Evolutionary conservation across 345 rosid genomes (phyloP).

Genomic region (Aethionema arabicum): DNA sequence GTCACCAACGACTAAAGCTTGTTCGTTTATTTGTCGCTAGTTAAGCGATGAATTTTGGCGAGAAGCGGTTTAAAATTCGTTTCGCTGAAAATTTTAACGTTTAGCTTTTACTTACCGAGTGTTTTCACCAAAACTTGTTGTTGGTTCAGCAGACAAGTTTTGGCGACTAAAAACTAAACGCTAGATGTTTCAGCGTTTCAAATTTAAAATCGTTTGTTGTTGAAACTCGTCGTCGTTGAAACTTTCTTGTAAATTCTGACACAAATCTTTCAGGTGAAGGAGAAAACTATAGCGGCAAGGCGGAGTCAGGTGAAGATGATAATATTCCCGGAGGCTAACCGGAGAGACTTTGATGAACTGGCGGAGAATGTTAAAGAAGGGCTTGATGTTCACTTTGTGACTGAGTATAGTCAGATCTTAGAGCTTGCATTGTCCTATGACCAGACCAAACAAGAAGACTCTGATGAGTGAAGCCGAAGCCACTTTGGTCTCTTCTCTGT

Average conservation of each 20-base stretch:
- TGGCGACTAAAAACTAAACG: too few relatives aligned
- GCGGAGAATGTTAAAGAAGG: constrained; percentile 87
- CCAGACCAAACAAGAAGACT: constrained; percentile 22
- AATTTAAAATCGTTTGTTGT: too few relatives aligned
- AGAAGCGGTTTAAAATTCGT: too few relatives aligned
- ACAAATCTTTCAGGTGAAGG: constrained; percentile 65
- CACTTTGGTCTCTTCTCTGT: constrained; percentile 14
- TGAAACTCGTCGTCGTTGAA: too few relatives aligned
- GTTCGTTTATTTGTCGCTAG: too few relatives aligned
- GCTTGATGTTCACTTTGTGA: constrained; percentile 88
- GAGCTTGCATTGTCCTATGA: constrained; percentile 59
- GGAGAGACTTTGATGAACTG: constrained; percentile 93
- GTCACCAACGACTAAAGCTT: too few relatives aligned
- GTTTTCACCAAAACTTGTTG: too few relatives aligned
- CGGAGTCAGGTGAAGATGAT: constrained; percentile 83
- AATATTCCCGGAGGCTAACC: constrained; percentile 86
- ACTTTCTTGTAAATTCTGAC: constrained; percentile 19
- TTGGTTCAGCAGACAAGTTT: too few relatives aligned
- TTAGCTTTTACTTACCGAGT: too few relatives aligned
- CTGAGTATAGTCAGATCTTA: constrained; percentile 65
- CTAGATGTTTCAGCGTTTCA: too few relatives aligned
- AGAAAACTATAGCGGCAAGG: constrained; percentile 92
- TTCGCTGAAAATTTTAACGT: too few relatives aligned
- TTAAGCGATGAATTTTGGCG: too few relatives aligned
- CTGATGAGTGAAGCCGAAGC: neutral